Evolutionary conservation across 1,284 basidiomycete species (phyloP), one percentile per base, ranked within the genome.

Genomic region (Trametes versicolor): DNA sequence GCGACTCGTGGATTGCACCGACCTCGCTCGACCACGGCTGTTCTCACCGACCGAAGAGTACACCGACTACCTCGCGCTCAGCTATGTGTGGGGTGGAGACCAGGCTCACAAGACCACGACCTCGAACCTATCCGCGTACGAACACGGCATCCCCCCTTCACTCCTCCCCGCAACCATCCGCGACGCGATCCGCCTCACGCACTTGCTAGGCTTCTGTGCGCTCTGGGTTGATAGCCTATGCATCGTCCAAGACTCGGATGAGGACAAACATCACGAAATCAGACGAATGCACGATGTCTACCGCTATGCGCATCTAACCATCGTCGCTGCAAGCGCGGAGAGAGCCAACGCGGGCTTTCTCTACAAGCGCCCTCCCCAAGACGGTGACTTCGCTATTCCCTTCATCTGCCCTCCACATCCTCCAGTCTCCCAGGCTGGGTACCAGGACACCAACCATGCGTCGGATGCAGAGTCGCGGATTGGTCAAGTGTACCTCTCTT

Each of bases 31-130:
- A 9, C 59, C 58, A 6, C 49, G 48, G 0, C 54, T 67, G 2
- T 12, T 39, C 8, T 1, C 12, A 2, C 32, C 32, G 9, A 10
- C 32, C 7, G 55, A 58, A 4, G 19, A 9, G n/a, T 36, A 12
- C 1, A 58, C 29, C 12, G 27, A n/a, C 1, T 67, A 67, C 29
- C 25, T 55, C 2, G 62, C 66, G 10, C 60, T 67, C 34, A 67
- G 66, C 56, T 67, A 67, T 41, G 66, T 67, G 15, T 67, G 62
- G 66, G 66, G 66, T 32, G 60, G 54, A 13, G 48, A 21, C 0
- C 65, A 66, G 48, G 48, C 52, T 4, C 53, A 66, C 49, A 39
- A 27, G 15, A 63, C 61, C 10, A 58, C 58, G 23, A 50, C 13
- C 27, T 7, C n/a, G 12, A 66, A 58, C 27, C 1, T 59, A 1